Evolutionary conservation across 148 eudicot genomes (phyloP), one percentile per base, ranked within the genome.

Genomic region (Nepenthes mirabilis): DNA sequence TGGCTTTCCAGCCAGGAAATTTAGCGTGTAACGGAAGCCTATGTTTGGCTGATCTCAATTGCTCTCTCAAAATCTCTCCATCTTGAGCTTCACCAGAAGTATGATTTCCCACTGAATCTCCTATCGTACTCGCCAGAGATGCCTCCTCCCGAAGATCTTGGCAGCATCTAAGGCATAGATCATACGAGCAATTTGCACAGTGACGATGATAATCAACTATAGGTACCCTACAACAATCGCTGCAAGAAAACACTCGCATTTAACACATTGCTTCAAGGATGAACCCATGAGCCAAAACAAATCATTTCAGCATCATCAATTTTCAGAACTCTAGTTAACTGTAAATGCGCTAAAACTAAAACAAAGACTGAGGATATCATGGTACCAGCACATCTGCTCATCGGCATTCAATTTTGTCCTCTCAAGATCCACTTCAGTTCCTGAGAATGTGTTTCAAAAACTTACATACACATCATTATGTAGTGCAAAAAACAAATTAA

Each of bases 361-460:
- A 60, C 56, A 62, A 34, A 14, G 36, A 58, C 43, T 55, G 9
- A 45, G 33, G 60, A 43, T 52, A 47, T 56, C 40, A 10, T 56
- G 23, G 37, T 83, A 91, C 98, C 98, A 91, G 82, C 98, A 88
- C 94, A 91, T 88, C 74, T 88, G 98, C 75, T 91, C 98, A 70
- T 91, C 98, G 32, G 98, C 90, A 75, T 82, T 88, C 82, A 91
- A 67, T 72, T 88, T 91, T 47, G 80, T 80, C 77, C 94, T 78
- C 61, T 77, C 84, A 63, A 88, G 94, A 64, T 91, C 94, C 62
- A 82, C 82, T 55, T 78, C 84, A 43, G 70, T 80, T 72, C 96
- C 98, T 88, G 82, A 55, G 75, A 68, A 56, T 7, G 57, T 43
- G 43, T 70, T 59, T 43, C 65, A 37, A 56, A 32, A 33, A 55